Conservation (phyloP, 2,329 filamentous ascomycete genomes). For the Trichoderma simmonsii region DNA sequence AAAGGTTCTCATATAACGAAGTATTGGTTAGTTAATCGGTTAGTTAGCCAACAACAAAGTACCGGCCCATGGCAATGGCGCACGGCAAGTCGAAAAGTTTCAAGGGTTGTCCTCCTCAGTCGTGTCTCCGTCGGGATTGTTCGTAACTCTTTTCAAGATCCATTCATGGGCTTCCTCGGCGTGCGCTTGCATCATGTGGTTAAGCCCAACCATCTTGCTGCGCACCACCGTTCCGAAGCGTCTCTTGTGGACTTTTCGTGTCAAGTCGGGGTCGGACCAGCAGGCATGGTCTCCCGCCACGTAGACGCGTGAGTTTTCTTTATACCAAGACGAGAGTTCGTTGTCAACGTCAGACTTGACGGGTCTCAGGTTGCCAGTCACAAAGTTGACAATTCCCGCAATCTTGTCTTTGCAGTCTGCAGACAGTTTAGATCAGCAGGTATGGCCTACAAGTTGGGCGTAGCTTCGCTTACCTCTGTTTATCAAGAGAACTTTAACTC, state of each 20-base stretch:
- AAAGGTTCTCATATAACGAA: neutral
- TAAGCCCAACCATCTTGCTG: slow-evolving; percentile 48
- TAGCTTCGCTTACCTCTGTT: slow-evolving; percentile 60
- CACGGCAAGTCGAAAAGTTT: neutral
- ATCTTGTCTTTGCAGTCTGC: slow-evolving; percentile 64
- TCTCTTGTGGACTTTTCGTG: slow-evolving; percentile 56
- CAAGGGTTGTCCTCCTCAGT: slow-evolving; percentile 45
- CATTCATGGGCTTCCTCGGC: slow-evolving; percentile 50
- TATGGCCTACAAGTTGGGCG: neutral
- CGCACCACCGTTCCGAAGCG: slow-evolving; percentile 58
- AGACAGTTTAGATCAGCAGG: slow-evolving; percentile 20
- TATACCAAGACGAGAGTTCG: slow-evolving; percentile 78
- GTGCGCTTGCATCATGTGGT: slow-evolving; percentile 56
- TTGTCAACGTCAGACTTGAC: slow-evolving; percentile 75
- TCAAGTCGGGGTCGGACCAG: slow-evolving; percentile 64
- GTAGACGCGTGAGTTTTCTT: slow-evolving; percentile 73
- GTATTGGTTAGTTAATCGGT: neutral
- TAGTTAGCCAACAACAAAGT: neutral
- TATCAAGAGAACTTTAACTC: slow-evolving; percentile 76
- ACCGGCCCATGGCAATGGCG: neutral
- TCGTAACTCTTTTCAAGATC: slow-evolving; percentile 43
- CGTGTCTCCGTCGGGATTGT: slow-evolving; percentile 39
- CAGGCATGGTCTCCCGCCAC: slow-evolving; percentile 72
- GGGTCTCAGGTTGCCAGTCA: slow-evolving; percentile 71
- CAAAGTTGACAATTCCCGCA: slow-evolving; percentile 74